Evolutionary conservation across 2,329 filamentous ascomycete genomes (phyloP), one percentile per base, ranked within the genome.

Genomic region (Arthrinium puccinioides): DNA sequence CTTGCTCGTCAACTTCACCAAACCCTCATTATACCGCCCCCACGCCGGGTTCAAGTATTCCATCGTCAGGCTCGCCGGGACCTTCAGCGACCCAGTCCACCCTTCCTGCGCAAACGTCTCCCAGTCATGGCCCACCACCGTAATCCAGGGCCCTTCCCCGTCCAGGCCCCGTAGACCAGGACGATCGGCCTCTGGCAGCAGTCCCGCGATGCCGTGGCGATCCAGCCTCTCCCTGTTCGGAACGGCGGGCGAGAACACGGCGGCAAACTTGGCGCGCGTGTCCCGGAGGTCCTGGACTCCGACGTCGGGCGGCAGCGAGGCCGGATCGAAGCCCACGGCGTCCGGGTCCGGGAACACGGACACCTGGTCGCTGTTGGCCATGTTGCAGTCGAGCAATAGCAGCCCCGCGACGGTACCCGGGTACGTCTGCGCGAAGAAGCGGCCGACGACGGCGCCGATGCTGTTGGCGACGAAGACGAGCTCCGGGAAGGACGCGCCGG

Each of bases 301-400:
- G 6, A 70, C 53, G 19, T 57, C 66, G 2, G 48, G 36, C 0
- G 69, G 69, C 4, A 75, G 52, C 0, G 46, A 47, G 1, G 44
- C 37, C 1, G 50, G 47, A 32, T 73, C 61, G 44, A 76, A 76
- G 5, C 39, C 56, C 1, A 60, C 42, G 0, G 56, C 57, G 38
- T 75, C 71, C 0, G 75, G 74, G 49, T 76, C 70, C 0, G 75
- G 74, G 49, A 73, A 74, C 5, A 77, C 43, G 6, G 66, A 69
- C 2, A 74, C 64, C 21, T 73, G 70, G 45, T 79, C 69, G 0
- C 67, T 66, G 48, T 78, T 74, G 13, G 74, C 70, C 51, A 79
- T 67, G 44, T 75, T 70, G 24, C 67, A 74, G 49, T 79, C 75
- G 2, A 80, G 66, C 8, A 78, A 63, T 2, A 79, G 23, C 4